Evolutionary conservation across 495 filamentous ascomycete genomes (phyloP), one percentile per base, ranked within the genome.

Genomic region (Penicillium macrosclerotiorum): DNA sequence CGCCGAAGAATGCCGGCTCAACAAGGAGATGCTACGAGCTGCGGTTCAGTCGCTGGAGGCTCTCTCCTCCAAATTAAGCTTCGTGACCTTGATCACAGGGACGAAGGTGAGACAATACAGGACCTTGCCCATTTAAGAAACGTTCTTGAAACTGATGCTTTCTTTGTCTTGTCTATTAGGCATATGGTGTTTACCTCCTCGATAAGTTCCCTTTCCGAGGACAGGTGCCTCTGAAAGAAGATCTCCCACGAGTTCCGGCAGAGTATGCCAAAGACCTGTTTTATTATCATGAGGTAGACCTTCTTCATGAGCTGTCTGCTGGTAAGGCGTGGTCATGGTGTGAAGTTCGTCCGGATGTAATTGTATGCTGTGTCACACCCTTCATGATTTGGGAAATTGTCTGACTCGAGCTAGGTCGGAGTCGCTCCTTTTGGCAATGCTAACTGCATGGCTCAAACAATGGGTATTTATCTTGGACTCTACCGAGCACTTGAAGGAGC

Each of bases 251-350:
- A 7, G 64, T 78, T 36, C 66, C 71, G 0, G 59, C 68, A 2
- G 68, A 69, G 2, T 73, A 55, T 30, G 60, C 54, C n/a, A 51
- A 59, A 18, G 65, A 77, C 34, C 63, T 76, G 31, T 73, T 77
- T 58, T 77, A 77, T 58, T 77, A 74, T 40, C 49, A 42, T 9
- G 69, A 75, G 45, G 63, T 68, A 23, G 72, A 77, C 38, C 43
- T 63, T 12, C 56, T 78, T 20, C 42, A 53, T 14, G 46, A 58
- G 8, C 47, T 68, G 1, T 59, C 57, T 12, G 38, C 54, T 12
- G 67, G 62, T 18, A 75, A 76, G 54, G 37, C 33, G 1, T 73
- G 72, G 74, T 58, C 44, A 19, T 74, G 65, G 62, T 70, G 60
- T 30, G 69, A 75, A 46, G 65, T 74, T 37, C 59, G 70, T 3